Evolutionary conservation across 306 rosid genomes (phyloP), one percentile per base, ranked within the genome.

Genomic region (Trichosanthes truncata): DNA sequence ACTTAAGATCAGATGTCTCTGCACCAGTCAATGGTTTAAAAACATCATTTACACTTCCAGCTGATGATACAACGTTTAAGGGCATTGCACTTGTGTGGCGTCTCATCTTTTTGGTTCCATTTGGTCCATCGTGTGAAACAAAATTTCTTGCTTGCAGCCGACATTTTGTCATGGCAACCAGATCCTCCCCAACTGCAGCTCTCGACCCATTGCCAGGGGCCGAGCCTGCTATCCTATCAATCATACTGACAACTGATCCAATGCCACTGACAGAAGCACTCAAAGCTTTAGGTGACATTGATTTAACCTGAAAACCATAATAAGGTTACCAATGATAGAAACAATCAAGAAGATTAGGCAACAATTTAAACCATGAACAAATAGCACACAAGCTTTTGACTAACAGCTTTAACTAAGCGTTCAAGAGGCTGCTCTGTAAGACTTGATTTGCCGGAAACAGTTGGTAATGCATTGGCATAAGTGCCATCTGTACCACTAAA

Each of bases 161-260:
- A 83, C 97, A 95, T 74, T 88, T 90, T 29, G 97, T 95, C 96
- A 92, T 85, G 84, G 96, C 93, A 88, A 88, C 97, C 89, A 95
- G 83, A 83, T 95, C 97, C 88, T 95, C 99, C 60, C 97, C 97
- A 81, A 95, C 91, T 66, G 99, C 96, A 79, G 97, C 97, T 89
- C 96, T 88, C 57, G 97, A 95, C 85, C 97, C 97, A 86, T 90
- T 91, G 17, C 93, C 97, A 20, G 97, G 99, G 20, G 97, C 93
- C 51, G 99, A 91, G 83, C 96, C 97, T 77, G 97, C 97, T 86
- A 93, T 91, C 82, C 91, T 91, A 87, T 95, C 99, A 84, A 80
- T 89, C 99, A 95, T 89, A 79, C 90, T 90, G 65, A 95, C 93
- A 65, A 95, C 96, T 25, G 97, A 93, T 43, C 93, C 89, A 68